phyloP scores from a whole-genome alignment of 2,329 filamentous ascomycete species.

The Claviceps purpurea region DNA sequence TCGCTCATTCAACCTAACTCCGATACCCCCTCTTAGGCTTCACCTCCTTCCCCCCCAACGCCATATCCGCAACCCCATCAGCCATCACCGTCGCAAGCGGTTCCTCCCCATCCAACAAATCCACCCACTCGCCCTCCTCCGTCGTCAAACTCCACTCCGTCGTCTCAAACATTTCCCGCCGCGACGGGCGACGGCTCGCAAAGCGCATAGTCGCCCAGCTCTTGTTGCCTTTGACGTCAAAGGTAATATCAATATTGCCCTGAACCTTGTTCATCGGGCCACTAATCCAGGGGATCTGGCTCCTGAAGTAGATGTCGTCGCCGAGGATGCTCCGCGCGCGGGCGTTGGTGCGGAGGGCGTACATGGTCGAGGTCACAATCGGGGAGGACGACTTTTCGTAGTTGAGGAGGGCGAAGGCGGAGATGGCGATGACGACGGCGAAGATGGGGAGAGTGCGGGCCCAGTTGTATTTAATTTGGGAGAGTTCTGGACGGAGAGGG shows the following conservation, averaged over 20 bases:
- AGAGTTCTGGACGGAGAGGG: conserved; percentile 21
- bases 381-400: conserved; percentile 92
- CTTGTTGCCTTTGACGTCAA: conserved; percentile 72
- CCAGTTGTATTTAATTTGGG: conserved; percentile 44
- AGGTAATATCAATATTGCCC: conserved; percentile 76
- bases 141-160: conserved; percentile 77
- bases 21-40: conserved; percentile 34
- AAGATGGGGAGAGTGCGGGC: conserved; percentile 69
- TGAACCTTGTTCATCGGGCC: conserved; percentile 89
- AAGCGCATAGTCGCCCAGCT: conserved; percentile 65
- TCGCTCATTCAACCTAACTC: conserved; percentile 29
- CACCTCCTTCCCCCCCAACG: conserved; percentile 20
- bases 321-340: conserved; percentile 66
- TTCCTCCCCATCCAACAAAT: conserved; percentile 60
- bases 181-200: conserved; percentile 52
- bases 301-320: conserved; percentile 72
- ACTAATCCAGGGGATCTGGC: conserved; percentile 69
- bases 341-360: conserved; percentile 72
- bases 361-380: conserved; percentile 76
- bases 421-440: conserved; percentile 52
- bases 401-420: conserved; percentile 88
- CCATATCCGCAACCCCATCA: conserved; percentile 16
- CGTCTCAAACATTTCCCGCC: conserved; percentile 63
- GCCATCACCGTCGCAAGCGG: conserved; percentile 43
- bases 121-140: conserved; percentile 45